Percentiles rank a stretch among this genome's conserved stretches.
Conservation (phyloP, 2,329 filamentous ascomycete species). For the Fusarium begoniae region DNA sequence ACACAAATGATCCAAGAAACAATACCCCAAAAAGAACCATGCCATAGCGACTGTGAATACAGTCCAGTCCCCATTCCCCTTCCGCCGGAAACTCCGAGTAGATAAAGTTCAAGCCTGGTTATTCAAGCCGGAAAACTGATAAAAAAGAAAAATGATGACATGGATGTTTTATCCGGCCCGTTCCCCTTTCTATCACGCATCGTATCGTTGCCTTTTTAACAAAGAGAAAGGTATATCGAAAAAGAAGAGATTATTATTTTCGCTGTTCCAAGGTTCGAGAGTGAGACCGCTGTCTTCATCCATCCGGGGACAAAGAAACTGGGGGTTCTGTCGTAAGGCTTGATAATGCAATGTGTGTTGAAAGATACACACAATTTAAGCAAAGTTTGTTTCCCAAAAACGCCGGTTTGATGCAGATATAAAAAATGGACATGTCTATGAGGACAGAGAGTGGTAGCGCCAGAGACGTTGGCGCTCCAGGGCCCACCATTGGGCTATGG, state of each 20-base stretch:
- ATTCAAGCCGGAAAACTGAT: not conserved
- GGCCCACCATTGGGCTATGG: slow-evolving; percentile 38
- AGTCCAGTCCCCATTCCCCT: not conserved
- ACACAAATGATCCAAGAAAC: not conserved
- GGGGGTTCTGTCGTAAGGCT: not conserved
- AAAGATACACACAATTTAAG: not conserved
- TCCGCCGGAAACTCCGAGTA: slow-evolving; percentile 11
- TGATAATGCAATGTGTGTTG: slow-evolving; percentile 9
- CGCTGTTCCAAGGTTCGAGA: slow-evolving; percentile 8
- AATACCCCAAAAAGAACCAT: slow-evolving; percentile 4
- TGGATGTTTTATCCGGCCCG: not conserved
- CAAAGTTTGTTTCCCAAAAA: slow-evolving; percentile 13
- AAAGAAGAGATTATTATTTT: slow-evolving; percentile 2
- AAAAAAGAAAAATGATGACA: slow-evolving; percentile 1
- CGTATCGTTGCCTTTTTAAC: slow-evolving; percentile 11
- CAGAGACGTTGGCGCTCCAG: slow-evolving; percentile 39
- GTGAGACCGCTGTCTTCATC: not conserved
- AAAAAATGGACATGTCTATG: slow-evolving; percentile 2
- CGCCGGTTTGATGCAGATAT: slow-evolving; percentile 25
- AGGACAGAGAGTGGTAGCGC: slow-evolving; percentile 32
- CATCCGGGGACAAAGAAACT: slow-evolving; percentile 12
- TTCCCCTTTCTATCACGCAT: slow-evolving; percentile 19
- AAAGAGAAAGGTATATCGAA: not conserved
- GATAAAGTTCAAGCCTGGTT: not conserved
- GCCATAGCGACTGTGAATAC: slow-evolving; percentile 6